Base-by-base conservation (phyloP, 1,284 basidiomycete genomes). In the Austropuccinia psidii region DNA sequence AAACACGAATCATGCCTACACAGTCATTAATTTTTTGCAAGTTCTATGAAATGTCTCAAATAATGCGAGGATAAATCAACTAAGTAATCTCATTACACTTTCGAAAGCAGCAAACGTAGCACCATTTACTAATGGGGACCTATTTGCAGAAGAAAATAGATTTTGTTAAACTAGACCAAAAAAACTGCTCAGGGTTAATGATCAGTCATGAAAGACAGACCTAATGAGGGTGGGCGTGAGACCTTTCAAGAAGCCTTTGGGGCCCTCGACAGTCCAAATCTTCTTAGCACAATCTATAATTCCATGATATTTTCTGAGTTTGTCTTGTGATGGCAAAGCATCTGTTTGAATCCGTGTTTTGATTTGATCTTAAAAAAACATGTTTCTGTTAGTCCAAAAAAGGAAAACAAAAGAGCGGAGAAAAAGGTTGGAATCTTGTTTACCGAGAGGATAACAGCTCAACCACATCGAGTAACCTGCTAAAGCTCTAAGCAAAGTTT, bases 301-400 rank as follows among this genome's bases (percentile, higher is more conserved):
- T 13, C 89, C 90, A 49, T 84, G 85, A 83, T 94, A 98, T 80
- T 89, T 89, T 19, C 78, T 68, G n/a, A 77, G n/a, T 24, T 31
- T 27, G 15, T 39, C 19, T 3, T 55, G 29, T 0, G 77, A 75
- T 15, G 68, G 66, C 78, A 89, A 87, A 5, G 77, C 69, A 79
- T 98, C 95, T 0, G 93, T 97, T 83, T 98, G 95, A 84, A 97
- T 89, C 72, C 93, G 87, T 33, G 90, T 91, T 81, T 98, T 98
- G 81, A 97, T 87, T 85, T 96, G 91, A 81, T 95, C 93, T 80
- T 93, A 45, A 24, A 24, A 31, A n/a, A n/a, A n/a, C n/a, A n/a
- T n/a, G n/a, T n/a, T n/a, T n/a, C n/a, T n/a, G n/a, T n/a, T n/a
- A 15, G 6, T 33, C 1, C 27, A 31, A 41, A 27, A 45, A 31